Percentiles rank a stretch among this genome's conserved stretches.
phyloP scores from a whole-genome alignment of 768 basidiomycete genomes.

The Crassisporium funariophilum region DNA sequence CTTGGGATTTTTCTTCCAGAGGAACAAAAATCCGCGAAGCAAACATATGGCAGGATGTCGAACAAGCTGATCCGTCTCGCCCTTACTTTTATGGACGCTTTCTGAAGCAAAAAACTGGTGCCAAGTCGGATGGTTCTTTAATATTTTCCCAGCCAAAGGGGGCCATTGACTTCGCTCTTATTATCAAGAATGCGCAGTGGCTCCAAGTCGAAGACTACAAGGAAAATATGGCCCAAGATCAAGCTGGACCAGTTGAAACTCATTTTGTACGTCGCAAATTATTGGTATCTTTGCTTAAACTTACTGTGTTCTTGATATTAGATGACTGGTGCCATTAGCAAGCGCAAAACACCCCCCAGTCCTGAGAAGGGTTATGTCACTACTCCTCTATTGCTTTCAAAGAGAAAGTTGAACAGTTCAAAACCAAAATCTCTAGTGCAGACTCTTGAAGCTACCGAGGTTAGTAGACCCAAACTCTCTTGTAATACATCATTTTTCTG shows the following conservation, averaged over 20 bases:
- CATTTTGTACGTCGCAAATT: too few relatives aligned
- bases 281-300: too few relatives aligned
- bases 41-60: neutral
- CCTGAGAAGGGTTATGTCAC: neutral
- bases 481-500: too few relatives aligned
- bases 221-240: neutral
- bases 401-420: too few relatives aligned
- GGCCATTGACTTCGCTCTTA: neutral
- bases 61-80: neutral
- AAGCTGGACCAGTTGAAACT: too few relatives aligned
- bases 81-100: neutral
- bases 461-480: too few relatives aligned
- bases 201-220: neutral
- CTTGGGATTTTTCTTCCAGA: conserved; percentile 1
- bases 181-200: neutral
- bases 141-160: neutral
- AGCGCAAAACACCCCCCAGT: neutral
- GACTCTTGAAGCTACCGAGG: neutral
- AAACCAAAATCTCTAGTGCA: too few relatives aligned
- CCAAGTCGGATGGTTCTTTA: neutral
- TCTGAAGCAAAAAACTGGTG: neutral
- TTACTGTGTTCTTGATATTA: too few relatives aligned
- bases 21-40: conserved; percentile 2
- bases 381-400: neutral
- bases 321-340: too few relatives aligned